phyloP scores from a whole-genome alignment of 768 basidiomycete genomes.

The Boletus huronensis region DNA sequence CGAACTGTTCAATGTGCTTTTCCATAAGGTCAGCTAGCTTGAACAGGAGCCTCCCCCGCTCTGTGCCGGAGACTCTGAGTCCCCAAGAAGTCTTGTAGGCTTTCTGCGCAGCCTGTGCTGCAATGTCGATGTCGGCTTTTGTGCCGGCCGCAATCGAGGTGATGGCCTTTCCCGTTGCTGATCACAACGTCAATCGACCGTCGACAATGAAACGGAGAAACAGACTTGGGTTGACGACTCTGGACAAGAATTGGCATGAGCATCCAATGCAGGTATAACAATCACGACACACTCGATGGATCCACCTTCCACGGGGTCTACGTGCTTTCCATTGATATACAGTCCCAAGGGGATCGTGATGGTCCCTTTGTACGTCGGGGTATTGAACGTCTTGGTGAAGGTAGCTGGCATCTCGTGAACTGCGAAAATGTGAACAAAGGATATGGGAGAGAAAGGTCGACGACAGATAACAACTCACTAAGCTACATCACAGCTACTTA shows the following conservation, averaged over 20 bases:
- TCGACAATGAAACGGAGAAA: neutral
- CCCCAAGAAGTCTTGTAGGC: conserved; percentile 9
- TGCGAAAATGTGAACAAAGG: neutral
- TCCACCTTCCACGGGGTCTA: conserved; percentile 49
- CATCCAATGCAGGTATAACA: neutral
- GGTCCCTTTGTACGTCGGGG: conserved; percentile 54
- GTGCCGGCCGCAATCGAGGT: conserved; percentile 8
- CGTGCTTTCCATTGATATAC: conserved; percentile 57
- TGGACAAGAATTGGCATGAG: conserved; percentile 23
- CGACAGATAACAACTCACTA: neutral
- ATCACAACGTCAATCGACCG: conserved; percentile 19
- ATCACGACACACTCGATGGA: conserved; percentile 56
- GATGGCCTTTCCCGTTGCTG: conserved; percentile 9
- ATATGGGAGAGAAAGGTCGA: neutral
- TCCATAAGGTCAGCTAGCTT: conserved; percentile 10
- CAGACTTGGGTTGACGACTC: conserved; percentile 54
- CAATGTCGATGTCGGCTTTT: conserved; percentile 7
- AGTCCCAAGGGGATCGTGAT: conserved; percentile 57
- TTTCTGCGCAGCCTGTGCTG: conserved; percentile 1
- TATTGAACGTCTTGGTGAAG: conserved; percentile 50
- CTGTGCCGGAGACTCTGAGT: conserved; percentile 1
- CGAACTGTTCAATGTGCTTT: conserved; percentile 4
- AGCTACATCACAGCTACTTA: conserved; percentile 2
- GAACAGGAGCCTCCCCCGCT: conserved; percentile 5
- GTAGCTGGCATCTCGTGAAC: conserved; percentile 33